Base-by-base conservation (phyloP, 495 filamentous ascomycete genomes). In the Arthonia radiata region DNA sequence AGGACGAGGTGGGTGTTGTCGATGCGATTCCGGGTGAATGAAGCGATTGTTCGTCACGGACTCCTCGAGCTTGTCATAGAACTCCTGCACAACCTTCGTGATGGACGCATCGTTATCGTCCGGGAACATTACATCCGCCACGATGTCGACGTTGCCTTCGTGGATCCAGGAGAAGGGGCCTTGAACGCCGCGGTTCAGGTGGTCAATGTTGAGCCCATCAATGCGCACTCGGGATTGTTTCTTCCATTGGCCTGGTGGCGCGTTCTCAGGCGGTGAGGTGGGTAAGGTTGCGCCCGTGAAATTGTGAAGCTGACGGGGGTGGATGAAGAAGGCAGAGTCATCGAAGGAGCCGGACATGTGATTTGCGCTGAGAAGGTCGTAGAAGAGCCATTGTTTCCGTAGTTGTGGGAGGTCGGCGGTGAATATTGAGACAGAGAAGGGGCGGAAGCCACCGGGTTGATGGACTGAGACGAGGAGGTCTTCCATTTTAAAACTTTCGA, bases 131-230 rank as follows among this genome's bases (percentile, higher is more conserved):
- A 94, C 67, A 36, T 97, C 89, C 4, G 89, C 77, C 11, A 93
- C 73, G 29, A 97, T 91, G 42, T 97, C 89, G 21, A 97, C 86
- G 28, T 76, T 82, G 5, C 86, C 86, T 46, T 90, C 75, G 39
- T 83, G 70, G 21, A 97, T 97, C 86, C 86, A 97, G 0, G 78
- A 82, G 43, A 97, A 94, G 0, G 82, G 86, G 0, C 86, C 89
- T 34, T 86, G 67, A 4, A 92, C 73, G 17, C 86, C 83, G 18
- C 80, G 71, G 40, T 97, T 97, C 2, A 97, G 57, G 45, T 97
- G 86, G 40, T 93, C 83, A 29, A 97, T 90, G 39, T 74, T 89
- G 4, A 97, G 59, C 5, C 76, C 80, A 40, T 93, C 86, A 34
- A 97, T 86, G 10, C 86, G 65, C 16, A 91, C 59, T 26, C 86